phyloP scores from a whole-genome alignment of 768 basidiomycete genomes.

The Russula compacta region DNA sequence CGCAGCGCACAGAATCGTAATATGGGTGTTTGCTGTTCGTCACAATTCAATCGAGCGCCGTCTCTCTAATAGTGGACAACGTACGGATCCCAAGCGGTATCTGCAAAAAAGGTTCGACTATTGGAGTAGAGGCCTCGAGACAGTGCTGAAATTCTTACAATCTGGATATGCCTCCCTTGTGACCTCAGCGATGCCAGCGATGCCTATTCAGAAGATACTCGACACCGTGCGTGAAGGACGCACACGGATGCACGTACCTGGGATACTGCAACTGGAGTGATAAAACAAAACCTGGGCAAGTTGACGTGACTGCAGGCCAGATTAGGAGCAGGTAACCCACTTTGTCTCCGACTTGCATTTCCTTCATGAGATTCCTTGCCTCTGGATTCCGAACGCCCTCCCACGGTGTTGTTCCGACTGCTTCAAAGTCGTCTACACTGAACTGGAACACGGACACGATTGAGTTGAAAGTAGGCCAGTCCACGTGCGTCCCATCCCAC shows the following conservation, averaged over 20 bases:
- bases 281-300: constrained; percentile 64
- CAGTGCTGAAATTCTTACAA: constrained; percentile 40
- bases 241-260: constrained; percentile 40
- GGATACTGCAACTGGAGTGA: constrained; percentile 78
- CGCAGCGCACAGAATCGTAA: constrained; percentile 52
- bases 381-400: constrained; percentile 84
- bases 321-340: constrained; percentile 28
- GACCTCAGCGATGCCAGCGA: constrained; percentile 75
- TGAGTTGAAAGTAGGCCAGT: not conserved
- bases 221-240: not conserved
- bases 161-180: constrained; percentile 85
- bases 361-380: constrained; percentile 75
- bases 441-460: constrained; percentile 36
- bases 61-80: constrained; percentile 25
- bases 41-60: not conserved
- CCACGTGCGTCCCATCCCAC: constrained; percentile 19
- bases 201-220: constrained; percentile 36
- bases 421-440: constrained; percentile 79
- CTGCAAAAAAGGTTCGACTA: constrained; percentile 30
- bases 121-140: not conserved
- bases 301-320: not conserved
- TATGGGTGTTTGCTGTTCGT: constrained; percentile 59
- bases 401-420: constrained; percentile 62
- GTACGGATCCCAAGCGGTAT: constrained; percentile 85
- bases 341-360: constrained; percentile 69